Percentiles rank a stretch among this genome's conserved stretches.
Evolutionary conservation across 805 yeast species (phyloP).

Genomic region (Schwanniomyces polymorphus): DNA sequence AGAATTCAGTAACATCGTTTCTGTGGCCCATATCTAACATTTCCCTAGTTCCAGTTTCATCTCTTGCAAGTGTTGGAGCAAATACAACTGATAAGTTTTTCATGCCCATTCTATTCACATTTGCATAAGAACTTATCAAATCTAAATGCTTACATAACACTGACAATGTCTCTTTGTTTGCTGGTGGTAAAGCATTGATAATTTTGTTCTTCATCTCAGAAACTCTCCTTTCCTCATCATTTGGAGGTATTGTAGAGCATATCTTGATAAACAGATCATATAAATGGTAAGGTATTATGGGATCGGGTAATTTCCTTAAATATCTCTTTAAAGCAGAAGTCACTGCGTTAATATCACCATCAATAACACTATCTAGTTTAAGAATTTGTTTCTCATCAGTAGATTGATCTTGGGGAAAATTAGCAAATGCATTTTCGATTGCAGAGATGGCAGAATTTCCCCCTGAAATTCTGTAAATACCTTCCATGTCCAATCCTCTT

Average conservation of each 20-base stretch:
- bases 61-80: constrained; percentile 89
- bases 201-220: constrained; percentile 43
- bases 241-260: constrained; percentile 31
- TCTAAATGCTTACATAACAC: constrained; percentile 64
- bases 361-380: constrained; percentile 34
- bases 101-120: constrained; percentile 74
- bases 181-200: constrained; percentile 56
- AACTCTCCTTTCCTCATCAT: constrained; percentile 29
- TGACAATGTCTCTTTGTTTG: constrained; percentile 62
- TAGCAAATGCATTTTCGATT: constrained; percentile 42
- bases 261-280: constrained; percentile 69
- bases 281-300: constrained; percentile 68
- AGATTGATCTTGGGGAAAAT: constrained; percentile 21
- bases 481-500: constrained; percentile 77
- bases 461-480: constrained; percentile 89
- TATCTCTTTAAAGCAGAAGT: constrained; percentile 87
- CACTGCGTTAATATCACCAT: constrained; percentile 80
- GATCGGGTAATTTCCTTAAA: constrained; percentile 79
- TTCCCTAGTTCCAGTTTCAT: constrained; percentile 76
- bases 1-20: constrained; percentile 74
- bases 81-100: constrained; percentile 87
- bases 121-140: constrained; percentile 52
- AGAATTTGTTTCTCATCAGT: constrained; percentile 33
- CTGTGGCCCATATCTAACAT: constrained; percentile 80
- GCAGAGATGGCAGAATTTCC: constrained; percentile 64